Percentiles rank a stretch among this genome's conserved stretches.
Conservation (phyloP, 129 eudicot species). For the Gnaphalium uliginosum region DNA sequence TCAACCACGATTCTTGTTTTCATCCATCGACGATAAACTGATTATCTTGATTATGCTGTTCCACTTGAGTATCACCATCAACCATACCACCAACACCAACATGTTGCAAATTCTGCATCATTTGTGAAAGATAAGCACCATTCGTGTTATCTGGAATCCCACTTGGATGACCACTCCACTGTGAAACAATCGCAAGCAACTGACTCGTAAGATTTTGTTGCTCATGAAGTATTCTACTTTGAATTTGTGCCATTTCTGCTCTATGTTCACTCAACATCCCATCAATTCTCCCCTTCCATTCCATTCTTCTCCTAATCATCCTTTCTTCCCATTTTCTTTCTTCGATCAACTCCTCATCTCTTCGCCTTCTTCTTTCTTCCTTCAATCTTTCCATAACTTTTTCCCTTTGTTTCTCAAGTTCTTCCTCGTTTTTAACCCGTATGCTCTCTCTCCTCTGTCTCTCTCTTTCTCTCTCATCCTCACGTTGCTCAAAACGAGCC, state of each 20-base stretch:
- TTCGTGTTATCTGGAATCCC: constrained; percentile 55
- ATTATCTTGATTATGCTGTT: constrained; percentile 78
- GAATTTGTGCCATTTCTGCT: constrained; percentile 83
- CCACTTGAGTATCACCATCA: constrained; percentile 79
- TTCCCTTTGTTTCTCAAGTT: constrained; percentile 54
- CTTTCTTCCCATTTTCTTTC: constrained; percentile 84
- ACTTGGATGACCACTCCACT: constrained; percentile 62
- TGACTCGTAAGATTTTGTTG: constrained; percentile 78
- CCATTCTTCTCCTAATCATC: constrained; percentile 57
- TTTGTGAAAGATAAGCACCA: constrained; percentile 80
- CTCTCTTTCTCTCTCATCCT: constrained; percentile 73
- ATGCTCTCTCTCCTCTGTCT: constrained; percentile 63
- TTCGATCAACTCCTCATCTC: constrained; percentile 57
- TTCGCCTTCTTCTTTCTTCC: constrained; percentile 64
- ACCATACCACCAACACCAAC: constrained; percentile 57
- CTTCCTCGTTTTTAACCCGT: constrained; percentile 50
- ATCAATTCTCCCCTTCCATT: constrained; percentile 83
- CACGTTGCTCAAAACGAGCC: constrained; percentile 70
- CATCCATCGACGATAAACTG: constrained; percentile 84
- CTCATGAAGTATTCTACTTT: constrained; percentile 74
- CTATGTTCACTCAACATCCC: constrained; percentile 74
- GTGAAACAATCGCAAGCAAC: constrained; percentile 73
- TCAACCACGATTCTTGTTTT: neutral
- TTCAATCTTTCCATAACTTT: constrained; percentile 48
- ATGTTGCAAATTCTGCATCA: constrained; percentile 88